Percentiles rank a stretch among this genome's conserved stretches.
These are phyloP conservation scores for Colletotrichum chrysophilum DNA, from an alignment of 2,329 filamentous ascomycete genomes.

Conservation along the genomic window DNA sequence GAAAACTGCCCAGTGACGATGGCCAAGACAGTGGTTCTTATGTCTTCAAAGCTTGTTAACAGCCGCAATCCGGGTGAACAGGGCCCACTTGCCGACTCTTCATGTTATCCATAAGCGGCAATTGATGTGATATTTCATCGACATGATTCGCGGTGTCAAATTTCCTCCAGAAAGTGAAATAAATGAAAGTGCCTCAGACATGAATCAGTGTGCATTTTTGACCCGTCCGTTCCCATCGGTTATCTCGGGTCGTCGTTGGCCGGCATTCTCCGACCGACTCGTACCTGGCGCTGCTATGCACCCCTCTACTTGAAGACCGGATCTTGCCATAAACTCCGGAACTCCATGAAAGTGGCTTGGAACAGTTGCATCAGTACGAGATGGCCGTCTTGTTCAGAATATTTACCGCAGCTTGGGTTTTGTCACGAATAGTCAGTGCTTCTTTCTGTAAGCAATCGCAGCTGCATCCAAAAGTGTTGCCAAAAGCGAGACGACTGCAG, in stretches of 20 bases:
- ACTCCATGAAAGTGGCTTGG: background rate
- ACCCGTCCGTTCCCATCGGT: background rate
- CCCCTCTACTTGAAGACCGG: accelerated
- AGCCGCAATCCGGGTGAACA: background rate
- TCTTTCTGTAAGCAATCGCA: background rate
- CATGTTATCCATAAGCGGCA: background rate
- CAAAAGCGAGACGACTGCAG: background rate
- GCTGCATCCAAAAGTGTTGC: background rate
- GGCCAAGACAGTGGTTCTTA: background rate
- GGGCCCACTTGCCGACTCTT: background rate
- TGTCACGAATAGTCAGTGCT: background rate
- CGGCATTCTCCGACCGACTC: background rate
- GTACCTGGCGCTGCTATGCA: background rate
- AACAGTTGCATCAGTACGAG: accelerated
- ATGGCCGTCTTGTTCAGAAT: background rate
- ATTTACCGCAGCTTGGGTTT: accelerated
- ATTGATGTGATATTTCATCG: background rate
- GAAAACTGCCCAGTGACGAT: background rate
- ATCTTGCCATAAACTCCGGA: background rate
- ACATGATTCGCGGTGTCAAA: background rate
- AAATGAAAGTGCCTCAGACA: background rate
- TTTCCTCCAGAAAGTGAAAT: background rate
- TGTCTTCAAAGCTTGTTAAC: background rate
- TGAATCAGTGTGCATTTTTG: background rate
- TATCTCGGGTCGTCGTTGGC: background rate